Evolutionary conservation across 2,329 filamentous ascomycete species (phyloP).

Genomic region (Fusarium burgessii): DNA sequence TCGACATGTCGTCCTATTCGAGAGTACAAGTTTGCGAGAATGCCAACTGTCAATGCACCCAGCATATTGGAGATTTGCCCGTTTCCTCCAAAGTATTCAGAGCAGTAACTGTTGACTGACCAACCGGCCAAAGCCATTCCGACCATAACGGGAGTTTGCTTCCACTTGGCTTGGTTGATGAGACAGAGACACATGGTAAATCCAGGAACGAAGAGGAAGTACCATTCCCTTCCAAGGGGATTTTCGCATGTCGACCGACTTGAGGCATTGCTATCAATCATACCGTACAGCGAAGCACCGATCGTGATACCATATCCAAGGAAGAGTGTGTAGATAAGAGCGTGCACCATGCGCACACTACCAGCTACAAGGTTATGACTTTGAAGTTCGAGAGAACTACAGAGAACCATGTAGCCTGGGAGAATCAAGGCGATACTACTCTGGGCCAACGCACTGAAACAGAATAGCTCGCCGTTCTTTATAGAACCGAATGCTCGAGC

Average conservation of each 20-base stretch:
- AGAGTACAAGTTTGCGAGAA: slow-evolving; percentile 83
- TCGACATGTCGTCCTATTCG: slow-evolving; percentile 71
- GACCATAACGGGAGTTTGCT: slow-evolving; percentile 81
- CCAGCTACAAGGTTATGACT: slow-evolving; percentile 77
- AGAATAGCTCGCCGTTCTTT: slow-evolving; percentile 68
- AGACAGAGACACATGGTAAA: slow-evolving; percentile 82
- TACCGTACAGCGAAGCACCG: slow-evolving; percentile 73
- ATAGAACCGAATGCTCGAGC: slow-evolving; percentile 78
- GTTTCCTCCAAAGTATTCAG: slow-evolving; percentile 74
- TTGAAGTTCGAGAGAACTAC: slow-evolving; percentile 72
- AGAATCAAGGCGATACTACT: slow-evolving; percentile 82
- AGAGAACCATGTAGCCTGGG: slow-evolving; percentile 66
- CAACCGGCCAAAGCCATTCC: slow-evolving; percentile 80
- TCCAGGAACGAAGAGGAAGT: slow-evolving; percentile 78
- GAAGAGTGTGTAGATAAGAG: slow-evolving; percentile 80
- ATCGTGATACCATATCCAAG: slow-evolving; percentile 81
- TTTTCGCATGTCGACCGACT: slow-evolving; percentile 56
- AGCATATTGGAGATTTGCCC: slow-evolving; percentile 82
- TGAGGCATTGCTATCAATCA: slow-evolving; percentile 68
- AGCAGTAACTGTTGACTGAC: slow-evolving; percentile 79
- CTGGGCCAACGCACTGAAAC: slow-evolving; percentile 78
- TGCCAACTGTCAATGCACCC: slow-evolving; percentile 80
- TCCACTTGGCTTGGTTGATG: slow-evolving; percentile 86
- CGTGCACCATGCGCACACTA: slow-evolving; percentile 80
- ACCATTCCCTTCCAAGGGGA: slow-evolving; percentile 60